These are phyloP conservation scores for Nigrospora sphaerica DNA, from an alignment of 2,329 filamentous ascomycete species.

Conservation along the genomic window DNA sequence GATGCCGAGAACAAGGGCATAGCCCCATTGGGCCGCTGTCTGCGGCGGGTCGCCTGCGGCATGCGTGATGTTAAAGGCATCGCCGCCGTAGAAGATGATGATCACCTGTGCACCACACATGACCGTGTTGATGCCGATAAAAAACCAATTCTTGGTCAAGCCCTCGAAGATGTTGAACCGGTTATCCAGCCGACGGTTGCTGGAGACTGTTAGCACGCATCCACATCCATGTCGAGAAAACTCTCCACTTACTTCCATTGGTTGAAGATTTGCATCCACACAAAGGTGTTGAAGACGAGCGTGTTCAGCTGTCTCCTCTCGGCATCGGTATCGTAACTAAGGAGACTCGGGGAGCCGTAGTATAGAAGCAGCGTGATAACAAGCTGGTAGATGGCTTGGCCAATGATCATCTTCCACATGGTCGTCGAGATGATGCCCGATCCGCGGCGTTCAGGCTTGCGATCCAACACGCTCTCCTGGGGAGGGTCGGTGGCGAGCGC, in stretches of 20 bases:
- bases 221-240: conserved; percentile 3
- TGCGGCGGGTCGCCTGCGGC: conserved; percentile 39
- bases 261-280: conserved; percentile 99
- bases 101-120: conserved; percentile 87
- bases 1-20: conserved; percentile 75
- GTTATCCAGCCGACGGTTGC: conserved; percentile 89
- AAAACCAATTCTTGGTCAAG: conserved; percentile 78
- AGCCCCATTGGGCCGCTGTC: conserved; percentile 73
- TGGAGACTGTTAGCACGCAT: conserved; percentile 23
- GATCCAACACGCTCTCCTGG: conserved; percentile 69
- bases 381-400: conserved; percentile 85
- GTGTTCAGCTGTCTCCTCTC: conserved; percentile 55
- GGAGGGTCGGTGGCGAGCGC: conserved; percentile 89
- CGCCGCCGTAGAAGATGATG: conserved; percentile 81
- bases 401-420: conserved; percentile 99
- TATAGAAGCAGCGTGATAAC: conserved; percentile 73
- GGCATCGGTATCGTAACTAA: conserved; percentile 36
- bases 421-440: conserved; percentile 68
- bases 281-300: conserved; percentile 94
- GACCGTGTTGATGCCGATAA: conserved; percentile 74
- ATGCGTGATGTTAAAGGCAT: conserved; percentile 64
- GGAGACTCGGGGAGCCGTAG: conserved; percentile 60
- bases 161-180: conserved; percentile 94
- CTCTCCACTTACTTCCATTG: conserved; percentile 71
- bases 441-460: conserved; percentile 58